phyloP scores from a whole-genome alignment of 345 rosid species.

The Heritiera littoralis region DNA sequence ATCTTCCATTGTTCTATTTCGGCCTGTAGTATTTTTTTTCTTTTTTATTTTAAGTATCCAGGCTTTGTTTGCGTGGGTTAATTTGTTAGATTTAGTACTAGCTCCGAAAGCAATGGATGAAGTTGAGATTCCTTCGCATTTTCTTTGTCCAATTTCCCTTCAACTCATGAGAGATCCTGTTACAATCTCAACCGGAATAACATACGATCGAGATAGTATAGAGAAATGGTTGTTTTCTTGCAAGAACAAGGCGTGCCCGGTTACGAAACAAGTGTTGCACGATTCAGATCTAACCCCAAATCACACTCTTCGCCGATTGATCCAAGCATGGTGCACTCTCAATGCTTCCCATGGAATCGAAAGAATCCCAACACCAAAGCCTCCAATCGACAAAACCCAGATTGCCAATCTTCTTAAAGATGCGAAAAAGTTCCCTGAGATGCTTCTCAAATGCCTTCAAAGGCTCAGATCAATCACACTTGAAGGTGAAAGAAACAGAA shows the following conservation, averaged over 20 bases:
- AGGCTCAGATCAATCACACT: conserved; percentile 42
- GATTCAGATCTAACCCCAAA: conserved; percentile 63
- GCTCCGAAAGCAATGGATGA: conserved; percentile 31
- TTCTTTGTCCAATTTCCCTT: conserved; percentile 64
- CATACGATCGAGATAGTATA: conserved; percentile 56
- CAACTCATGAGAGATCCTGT: conserved; percentile 72
- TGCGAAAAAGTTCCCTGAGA: conserved; percentile 32
- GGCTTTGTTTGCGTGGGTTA: background rate
- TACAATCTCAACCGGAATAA: conserved; percentile 56
- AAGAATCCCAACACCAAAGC: conserved; percentile 26
- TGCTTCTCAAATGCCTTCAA: conserved; percentile 35
- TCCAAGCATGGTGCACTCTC: conserved; percentile 83
- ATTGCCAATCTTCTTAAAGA: conserved; percentile 37
- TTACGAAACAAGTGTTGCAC: conserved; percentile 46
- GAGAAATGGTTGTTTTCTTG: conserved; percentile 53
- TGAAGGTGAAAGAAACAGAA: conserved; percentile 42
- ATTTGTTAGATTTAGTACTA: background rate
- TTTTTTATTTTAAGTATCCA: background rate
- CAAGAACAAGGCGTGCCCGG: conserved; percentile 51
- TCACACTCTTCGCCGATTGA: conserved; percentile 81
- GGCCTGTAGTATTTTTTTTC: background rate
- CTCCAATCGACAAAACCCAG: conserved; percentile 14
- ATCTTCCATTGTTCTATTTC: background rate
- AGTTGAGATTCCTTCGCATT: conserved; percentile 47
- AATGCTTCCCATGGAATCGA: conserved; percentile 44